Percentiles rank a stretch among this genome's conserved stretches.
Conservation (phyloP, 2,329 filamentous ascomycete species). For the Aspergillus sp. region DNA sequence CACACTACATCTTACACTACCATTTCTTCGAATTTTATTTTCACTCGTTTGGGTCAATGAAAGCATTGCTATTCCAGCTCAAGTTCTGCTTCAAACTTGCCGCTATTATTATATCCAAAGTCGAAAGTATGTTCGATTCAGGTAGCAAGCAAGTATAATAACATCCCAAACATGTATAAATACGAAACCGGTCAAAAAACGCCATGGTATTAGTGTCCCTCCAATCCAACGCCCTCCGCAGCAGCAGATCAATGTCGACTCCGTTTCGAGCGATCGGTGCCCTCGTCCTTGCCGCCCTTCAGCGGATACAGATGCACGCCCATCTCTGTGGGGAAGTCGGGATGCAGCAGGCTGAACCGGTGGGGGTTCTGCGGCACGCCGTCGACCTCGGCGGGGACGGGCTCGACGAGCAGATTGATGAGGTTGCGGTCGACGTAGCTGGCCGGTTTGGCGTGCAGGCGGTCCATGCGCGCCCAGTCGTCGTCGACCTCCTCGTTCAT, state of each 20-base stretch:
- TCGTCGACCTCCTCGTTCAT: slow-evolving; percentile 50
- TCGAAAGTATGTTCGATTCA: no score
- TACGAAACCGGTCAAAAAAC: no score
- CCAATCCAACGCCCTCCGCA: no score
- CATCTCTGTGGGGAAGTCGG: slow-evolving; percentile 44
- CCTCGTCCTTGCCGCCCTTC: slow-evolving; percentile 1
- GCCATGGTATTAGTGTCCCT: no score
- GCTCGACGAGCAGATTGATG: slow-evolving; percentile 39
- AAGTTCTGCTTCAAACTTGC: no score
- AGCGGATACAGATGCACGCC: slow-evolving; percentile 44
- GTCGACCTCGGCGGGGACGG: slow-evolving; percentile 27
- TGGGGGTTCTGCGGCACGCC: slow-evolving; percentile 33
- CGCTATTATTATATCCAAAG: no score
- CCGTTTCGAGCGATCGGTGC: background rate
- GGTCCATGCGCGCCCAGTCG: slow-evolving; percentile 42
- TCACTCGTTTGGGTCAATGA: no score
- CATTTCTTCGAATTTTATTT: no score
- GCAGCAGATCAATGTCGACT: background rate
- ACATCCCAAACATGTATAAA: no score
- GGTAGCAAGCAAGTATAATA: no score
- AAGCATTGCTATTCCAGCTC: no score
- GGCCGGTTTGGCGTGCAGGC: slow-evolving; percentile 36
- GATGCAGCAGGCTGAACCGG: slow-evolving; percentile 41
- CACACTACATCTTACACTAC: no score
- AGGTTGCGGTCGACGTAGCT: slow-evolving; percentile 44